Evolutionary conservation across 1,284 basidiomycete species (phyloP).

Genomic region (Tilletia walkeri): DNA sequence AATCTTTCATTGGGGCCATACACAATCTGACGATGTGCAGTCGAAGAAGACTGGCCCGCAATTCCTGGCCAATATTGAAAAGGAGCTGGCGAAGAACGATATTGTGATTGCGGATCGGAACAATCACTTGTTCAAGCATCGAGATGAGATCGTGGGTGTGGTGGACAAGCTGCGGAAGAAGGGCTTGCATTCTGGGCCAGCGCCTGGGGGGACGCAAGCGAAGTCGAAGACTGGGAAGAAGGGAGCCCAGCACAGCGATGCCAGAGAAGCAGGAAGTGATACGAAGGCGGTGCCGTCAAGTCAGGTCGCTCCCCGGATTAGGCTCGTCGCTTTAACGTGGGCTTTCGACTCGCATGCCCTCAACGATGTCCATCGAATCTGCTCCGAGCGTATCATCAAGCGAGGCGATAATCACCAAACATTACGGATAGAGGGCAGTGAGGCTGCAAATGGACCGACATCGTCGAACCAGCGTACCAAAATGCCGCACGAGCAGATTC

Average conservation of each 20-base stretch:
- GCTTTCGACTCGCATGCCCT: slow-evolving; percentile 36
- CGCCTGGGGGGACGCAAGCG: slow-evolving; percentile 13
- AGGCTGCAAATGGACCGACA: background rate
- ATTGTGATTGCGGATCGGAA: slow-evolving; percentile 52
- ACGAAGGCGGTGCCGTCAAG: background rate
- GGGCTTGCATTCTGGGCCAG: background rate
- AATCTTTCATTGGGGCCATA: slow-evolving; percentile 22
- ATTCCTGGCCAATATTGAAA: slow-evolving; percentile 74
- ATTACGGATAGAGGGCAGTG: slow-evolving; percentile 30
- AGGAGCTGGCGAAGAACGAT: slow-evolving; percentile 30
- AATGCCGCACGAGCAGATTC: slow-evolving; percentile 69
- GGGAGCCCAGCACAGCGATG: background rate
- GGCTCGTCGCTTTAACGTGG: slow-evolving; percentile 44
- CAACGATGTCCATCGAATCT: slow-evolving; percentile 40
- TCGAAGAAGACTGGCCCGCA: slow-evolving; percentile 73
- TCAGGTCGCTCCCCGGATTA: slow-evolving; percentile 25
- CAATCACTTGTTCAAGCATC: slow-evolving; percentile 52
- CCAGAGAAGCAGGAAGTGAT: no score
- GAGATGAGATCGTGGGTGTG: slow-evolving; percentile 44
- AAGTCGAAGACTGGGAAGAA: background rate
- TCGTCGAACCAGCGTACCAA: slow-evolving; percentile 9
- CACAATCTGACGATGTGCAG: slow-evolving; percentile 82
- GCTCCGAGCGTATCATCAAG: slow-evolving; percentile 34
- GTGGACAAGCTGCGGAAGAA: slow-evolving; percentile 15
- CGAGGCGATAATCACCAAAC: slow-evolving; percentile 52